A percentile compares a stretch with the other conserved stretches of the same genome.
phyloP scores from a whole-genome alignment of 1,139 yeast genomes.

The Geotrichum armillariae region DNA sequence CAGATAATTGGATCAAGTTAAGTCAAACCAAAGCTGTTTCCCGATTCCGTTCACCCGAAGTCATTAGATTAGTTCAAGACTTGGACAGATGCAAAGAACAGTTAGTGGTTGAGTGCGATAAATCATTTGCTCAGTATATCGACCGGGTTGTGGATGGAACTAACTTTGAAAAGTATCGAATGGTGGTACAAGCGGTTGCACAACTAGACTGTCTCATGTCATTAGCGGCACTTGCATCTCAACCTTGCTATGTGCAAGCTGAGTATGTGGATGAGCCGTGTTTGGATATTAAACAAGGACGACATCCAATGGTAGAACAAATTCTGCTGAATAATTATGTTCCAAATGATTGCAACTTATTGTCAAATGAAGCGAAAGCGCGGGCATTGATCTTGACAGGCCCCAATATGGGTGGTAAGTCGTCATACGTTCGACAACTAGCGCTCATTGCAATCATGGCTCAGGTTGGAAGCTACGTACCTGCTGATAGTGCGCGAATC shows the following conservation, averaged over 20 bases:
- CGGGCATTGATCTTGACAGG: constrained; percentile 63
- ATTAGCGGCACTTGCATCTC: constrained; percentile 59
- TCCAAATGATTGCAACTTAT: constrained; percentile 64
- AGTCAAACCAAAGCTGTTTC: constrained; percentile 71
- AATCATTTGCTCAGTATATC: constrained; percentile 55
- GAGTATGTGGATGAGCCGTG: constrained; percentile 51
- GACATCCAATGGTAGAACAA: constrained; percentile 80
- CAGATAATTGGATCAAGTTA: constrained; percentile 72
- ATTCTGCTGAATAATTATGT: constrained; percentile 51
- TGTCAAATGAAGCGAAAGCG: constrained; percentile 19
- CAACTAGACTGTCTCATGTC: constrained; percentile 75
- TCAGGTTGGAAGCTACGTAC: constrained; percentile 90
- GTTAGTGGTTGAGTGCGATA: constrained; percentile 54
- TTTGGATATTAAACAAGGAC: constrained; percentile 56
- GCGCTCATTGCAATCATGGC: constrained; percentile 70
- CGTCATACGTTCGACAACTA: constrained; percentile 64
- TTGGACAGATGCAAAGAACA: constrained; percentile 65
- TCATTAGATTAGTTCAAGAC: constrained; percentile 51
- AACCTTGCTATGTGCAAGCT: constrained; percentile 57
- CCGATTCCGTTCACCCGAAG: constrained; percentile 67
- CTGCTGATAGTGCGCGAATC: constrained; percentile 52
- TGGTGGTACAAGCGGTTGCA: constrained; percentile 54
- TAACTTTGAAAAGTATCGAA: constrained; percentile 53
- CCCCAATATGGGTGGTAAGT: constrained; percentile 79
- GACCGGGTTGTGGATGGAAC: constrained; percentile 43